Base-by-base conservation (phyloP, 768 basidiomycete species). In the Amyloporia xantha region DNA sequence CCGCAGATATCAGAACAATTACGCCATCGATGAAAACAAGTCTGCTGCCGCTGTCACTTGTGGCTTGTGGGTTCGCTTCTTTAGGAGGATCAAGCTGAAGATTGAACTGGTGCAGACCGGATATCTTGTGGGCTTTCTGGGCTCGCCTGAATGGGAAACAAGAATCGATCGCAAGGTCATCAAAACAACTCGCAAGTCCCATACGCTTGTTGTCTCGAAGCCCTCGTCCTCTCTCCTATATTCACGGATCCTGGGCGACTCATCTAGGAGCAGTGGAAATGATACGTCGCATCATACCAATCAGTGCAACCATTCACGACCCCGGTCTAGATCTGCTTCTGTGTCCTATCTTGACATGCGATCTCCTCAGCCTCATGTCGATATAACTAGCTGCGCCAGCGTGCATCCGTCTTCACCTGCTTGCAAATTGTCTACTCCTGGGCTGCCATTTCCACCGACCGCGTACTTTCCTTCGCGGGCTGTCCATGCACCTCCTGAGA, bases 101-200 rank as follows among this genome's bases (percentile, higher is more conserved):
- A 2, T 48, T 13, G 19, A 19, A 10, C 27, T 17, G 6, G 20
- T 48, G 3, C 38, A 40, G 9, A 27, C 47, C 2, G 37, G 36
- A 2, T 62, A 60, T 41, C 46, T 60, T 15, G 58, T 60, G n/a
- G 62, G 62, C 21, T 54, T 47, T 13, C 48, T 60, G 15, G 62
- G 62, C 41, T 62, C 62, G 3, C 62, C 62, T 2, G 44, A 48
- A 2, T 62, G 62, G 62, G 62, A 62, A 43, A 59, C 59, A 12
- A 54, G 48, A n/a, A 58, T 59, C 17, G 26, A 47, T 11, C 48
- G 50, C 6, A 57, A 56, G 11, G 33, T 52, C 0, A 48, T 56
- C 43, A 53, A 37, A 21, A 47, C 49, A 19, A 30, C n/a, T 19
- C 30, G 30, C 30, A 33, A 15, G 30, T 15, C 30, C 9, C 12